phyloP scores from a whole-genome alignment of 2,329 filamentous ascomycete genomes.

The Colletotrichum brevisporum region DNA sequence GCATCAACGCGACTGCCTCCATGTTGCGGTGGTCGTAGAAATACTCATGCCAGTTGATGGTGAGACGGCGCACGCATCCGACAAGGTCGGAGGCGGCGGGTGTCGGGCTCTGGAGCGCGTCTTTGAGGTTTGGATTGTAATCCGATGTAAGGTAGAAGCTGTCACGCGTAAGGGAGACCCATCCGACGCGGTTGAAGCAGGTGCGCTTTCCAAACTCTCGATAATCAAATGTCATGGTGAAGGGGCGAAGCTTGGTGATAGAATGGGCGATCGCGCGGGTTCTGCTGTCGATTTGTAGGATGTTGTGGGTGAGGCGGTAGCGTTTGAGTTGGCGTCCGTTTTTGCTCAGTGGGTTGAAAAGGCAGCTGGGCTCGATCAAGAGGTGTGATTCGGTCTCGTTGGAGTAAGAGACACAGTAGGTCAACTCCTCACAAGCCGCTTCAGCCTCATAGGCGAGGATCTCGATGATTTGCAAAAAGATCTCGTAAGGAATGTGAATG shows the following conservation, averaged over 20 bases:
- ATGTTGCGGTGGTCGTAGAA: neutral
- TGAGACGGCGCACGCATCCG: neutral
- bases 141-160: neutral
- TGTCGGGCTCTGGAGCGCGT: neutral
- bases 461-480: neutral
- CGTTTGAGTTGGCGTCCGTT: neutral
- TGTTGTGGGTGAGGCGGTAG: neutral
- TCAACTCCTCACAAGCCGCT: neutral
- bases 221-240: neutral
- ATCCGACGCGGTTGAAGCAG: neutral
- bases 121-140: neutral
- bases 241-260: neutral
- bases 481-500: neutral
- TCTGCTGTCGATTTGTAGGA: neutral
- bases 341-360: neutral
- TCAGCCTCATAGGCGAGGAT: neutral
- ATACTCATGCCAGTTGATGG: neutral
- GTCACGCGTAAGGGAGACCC: neutral
- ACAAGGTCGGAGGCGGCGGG: neutral
- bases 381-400: neutral
- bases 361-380: neutral
- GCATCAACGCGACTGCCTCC: neutral
- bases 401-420: neutral
- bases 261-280: neutral
- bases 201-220: neutral